A percentile compares a stretch with the other conserved stretches of the same genome.
Evolutionary conservation across 1,139 yeast genomes (phyloP).

Genomic region (Petasospora rhodanensis): DNA sequence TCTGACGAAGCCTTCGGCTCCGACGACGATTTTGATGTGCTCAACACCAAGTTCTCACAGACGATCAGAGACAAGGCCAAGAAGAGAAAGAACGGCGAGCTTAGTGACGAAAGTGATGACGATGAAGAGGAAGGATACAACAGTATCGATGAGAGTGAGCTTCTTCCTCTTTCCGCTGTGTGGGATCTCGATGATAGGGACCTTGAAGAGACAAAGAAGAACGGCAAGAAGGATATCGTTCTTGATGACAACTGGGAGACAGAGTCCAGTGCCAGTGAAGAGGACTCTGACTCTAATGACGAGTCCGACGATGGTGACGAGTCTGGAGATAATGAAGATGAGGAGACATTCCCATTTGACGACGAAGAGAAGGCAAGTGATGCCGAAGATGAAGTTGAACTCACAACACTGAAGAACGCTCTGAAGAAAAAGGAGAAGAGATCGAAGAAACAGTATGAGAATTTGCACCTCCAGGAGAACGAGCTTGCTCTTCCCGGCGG

Average conservation of each 20-base stretch:
- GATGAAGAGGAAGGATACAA: slow-evolving; percentile 43
- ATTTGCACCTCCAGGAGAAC: slow-evolving; percentile 60
- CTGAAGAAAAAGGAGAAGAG: slow-evolving; percentile 30
- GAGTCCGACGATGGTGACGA: slow-evolving; percentile 25
- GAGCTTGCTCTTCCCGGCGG: slow-evolving; percentile 67
- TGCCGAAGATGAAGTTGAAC: slow-evolving; percentile 35
- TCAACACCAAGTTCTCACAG: slow-evolving; percentile 64
- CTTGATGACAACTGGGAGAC: slow-evolving; percentile 33
- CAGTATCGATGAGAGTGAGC: slow-evolving; percentile 65
- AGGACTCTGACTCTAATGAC: slow-evolving; percentile 25
- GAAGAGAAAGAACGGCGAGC: slow-evolving; percentile 31
- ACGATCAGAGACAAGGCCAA: slow-evolving; percentile 55
- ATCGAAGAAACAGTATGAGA: slow-evolving; percentile 40
- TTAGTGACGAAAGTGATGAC: slow-evolving; percentile 27
- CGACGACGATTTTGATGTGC: slow-evolving; percentile 67
- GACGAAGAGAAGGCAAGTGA: slow-evolving; percentile 26
- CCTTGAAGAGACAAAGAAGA: slow-evolving; percentile 25
- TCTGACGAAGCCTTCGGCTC: slow-evolving; percentile 77
- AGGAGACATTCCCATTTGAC: slow-evolving; percentile 32
- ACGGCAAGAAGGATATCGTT: slow-evolving; percentile 34
- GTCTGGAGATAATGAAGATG: slow-evolving; percentile 26
- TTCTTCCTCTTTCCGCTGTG: slow-evolving; percentile 74
- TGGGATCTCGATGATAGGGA: slow-evolving; percentile 81
- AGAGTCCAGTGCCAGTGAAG: slow-evolving; percentile 20
- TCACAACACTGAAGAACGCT: slow-evolving; percentile 30